These are phyloP conservation scores for Aspergillus cavernicola DNA, from an alignment of 495 filamentous ascomycete species.

Conservation along the genomic window DNA sequence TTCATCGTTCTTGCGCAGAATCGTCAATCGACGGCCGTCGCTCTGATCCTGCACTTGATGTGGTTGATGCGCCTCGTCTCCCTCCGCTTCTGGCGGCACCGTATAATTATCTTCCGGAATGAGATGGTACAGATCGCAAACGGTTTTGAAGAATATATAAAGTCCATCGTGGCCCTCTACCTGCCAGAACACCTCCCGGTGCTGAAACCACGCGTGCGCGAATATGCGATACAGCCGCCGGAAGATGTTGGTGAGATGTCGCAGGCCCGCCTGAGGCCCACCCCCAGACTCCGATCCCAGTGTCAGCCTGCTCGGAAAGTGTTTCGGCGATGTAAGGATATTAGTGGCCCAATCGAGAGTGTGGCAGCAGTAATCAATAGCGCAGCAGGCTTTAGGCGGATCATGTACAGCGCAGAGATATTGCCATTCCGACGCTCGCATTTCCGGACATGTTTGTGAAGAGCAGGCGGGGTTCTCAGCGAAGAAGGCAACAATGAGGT, in stretches of 20 bases:
- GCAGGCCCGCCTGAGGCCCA: constrained; percentile 58
- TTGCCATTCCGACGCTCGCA: constrained; percentile 98
- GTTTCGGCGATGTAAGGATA: constrained; percentile 81
- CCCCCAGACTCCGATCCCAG: constrained; percentile 61
- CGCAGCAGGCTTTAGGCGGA: constrained; percentile 89
- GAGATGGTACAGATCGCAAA: constrained; percentile 84
- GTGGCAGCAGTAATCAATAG: constrained; percentile 98
- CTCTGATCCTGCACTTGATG: constrained; percentile 26
- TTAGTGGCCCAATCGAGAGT: constrained; percentile 96
- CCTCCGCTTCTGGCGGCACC: constrained; percentile 88
- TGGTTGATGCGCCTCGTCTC: constrained; percentile 50
- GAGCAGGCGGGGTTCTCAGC: constrained; percentile 86
- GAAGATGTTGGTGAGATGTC: constrained; percentile 91
- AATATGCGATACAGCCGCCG: constrained; percentile 93
- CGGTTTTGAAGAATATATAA: constrained; percentile 94
- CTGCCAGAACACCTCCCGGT: constrained; percentile 91
- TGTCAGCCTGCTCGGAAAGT: constrained; percentile 85
- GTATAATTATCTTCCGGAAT: constrained; percentile 94
- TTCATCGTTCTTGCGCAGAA: constrained; percentile 36
- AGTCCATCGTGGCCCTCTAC: constrained; percentile 85
- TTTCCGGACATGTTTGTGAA: constrained; percentile 84
- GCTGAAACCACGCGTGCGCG: constrained; percentile 98
- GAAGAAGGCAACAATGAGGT: constrained; percentile 85
- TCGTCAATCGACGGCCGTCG: constrained; percentile 44
- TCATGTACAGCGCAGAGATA: constrained; percentile 98